Conservation (phyloP, 2,329 filamentous ascomycete species). For the Ascochyta fabae region DNA sequence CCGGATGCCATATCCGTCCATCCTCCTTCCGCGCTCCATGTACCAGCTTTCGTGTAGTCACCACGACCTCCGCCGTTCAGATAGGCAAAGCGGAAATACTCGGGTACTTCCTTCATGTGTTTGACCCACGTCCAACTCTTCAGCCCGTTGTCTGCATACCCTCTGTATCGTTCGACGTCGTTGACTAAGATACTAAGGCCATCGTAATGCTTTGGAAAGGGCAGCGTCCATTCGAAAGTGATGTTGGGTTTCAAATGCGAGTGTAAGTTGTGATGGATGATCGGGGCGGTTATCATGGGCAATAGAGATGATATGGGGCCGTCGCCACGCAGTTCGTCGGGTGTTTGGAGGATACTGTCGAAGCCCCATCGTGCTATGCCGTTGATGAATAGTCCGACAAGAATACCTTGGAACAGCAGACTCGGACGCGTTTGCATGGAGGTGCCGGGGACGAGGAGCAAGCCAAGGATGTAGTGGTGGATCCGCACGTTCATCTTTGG, state of each 20-base stretch:
- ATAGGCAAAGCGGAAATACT: constrained; percentile 81
- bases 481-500: constrained; percentile 84
- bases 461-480: constrained; percentile 91
- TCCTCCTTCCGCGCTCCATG: constrained; percentile 67
- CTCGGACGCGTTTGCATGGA: constrained; percentile 85
- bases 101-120: constrained; percentile 56
- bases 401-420: constrained; percentile 85
- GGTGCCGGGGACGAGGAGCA: constrained; percentile 87
- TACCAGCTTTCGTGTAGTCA: constrained; percentile 79
- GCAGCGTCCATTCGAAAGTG: constrained; percentile 65
- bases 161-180: constrained; percentile 76
- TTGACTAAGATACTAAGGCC: constrained; percentile 83
- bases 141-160: constrained; percentile 52
- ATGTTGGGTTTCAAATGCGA: constrained; percentile 59
- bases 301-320: constrained; percentile 64
- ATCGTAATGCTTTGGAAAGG: constrained; percentile 64
- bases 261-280: constrained; percentile 54
- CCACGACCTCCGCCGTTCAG: constrained; percentile 68
- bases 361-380: constrained; percentile 95
- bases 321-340: constrained; percentile 68
- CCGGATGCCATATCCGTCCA: constrained; percentile 72
- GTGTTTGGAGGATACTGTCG: constrained; percentile 84
- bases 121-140: constrained; percentile 66
- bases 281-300: constrained; percentile 52
- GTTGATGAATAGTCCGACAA: constrained; percentile 92